Conservation (phyloP, 768 basidiomycete genomes). For the Naganishia antarctica region DNA sequence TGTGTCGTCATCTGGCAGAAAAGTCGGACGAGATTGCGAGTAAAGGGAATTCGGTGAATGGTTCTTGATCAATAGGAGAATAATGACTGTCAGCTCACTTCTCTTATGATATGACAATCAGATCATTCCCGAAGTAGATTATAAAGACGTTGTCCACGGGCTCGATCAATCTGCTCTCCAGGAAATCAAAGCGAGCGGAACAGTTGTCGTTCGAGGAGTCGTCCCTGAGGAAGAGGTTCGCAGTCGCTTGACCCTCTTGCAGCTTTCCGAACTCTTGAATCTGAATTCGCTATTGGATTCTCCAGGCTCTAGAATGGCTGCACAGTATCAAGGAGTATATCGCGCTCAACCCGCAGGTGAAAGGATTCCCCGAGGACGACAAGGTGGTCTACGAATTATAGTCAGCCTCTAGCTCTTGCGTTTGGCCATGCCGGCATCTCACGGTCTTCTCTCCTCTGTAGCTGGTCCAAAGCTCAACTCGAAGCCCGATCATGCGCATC, state of each 20-base stretch:
- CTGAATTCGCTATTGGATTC: not conserved
- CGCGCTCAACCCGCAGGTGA: conserved; percentile 36
- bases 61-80: not conserved
- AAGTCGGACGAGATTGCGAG: conserved; percentile 55
- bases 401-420: conserved; percentile 23
- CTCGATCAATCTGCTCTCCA: conserved; percentile 27
- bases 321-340: conserved; percentile 52
- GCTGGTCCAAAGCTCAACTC: conserved; percentile 61
- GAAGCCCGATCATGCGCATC: conserved; percentile 65
- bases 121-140: conserved; percentile 53
- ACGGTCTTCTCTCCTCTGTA: conserved; percentile 14
- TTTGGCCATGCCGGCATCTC: not conserved
- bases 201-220: conserved; percentile 59
- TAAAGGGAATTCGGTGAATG: conserved; percentile 54
- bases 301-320: conserved; percentile 43
- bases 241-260: not conserved
- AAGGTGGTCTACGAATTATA: conserved; percentile 57
- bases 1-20: conserved; percentile 30
- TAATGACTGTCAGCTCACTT: not conserved
- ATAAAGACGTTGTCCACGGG: conserved; percentile 33
- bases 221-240: conserved; percentile 50
- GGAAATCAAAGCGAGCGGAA: conserved; percentile 56
- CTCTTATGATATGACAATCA: no score
- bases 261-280: not conserved
- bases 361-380: conserved; percentile 60